phyloP scores from a whole-genome alignment of 2,329 filamentous ascomycete genomes.

The Erysiphe neolycopersici region DNA sequence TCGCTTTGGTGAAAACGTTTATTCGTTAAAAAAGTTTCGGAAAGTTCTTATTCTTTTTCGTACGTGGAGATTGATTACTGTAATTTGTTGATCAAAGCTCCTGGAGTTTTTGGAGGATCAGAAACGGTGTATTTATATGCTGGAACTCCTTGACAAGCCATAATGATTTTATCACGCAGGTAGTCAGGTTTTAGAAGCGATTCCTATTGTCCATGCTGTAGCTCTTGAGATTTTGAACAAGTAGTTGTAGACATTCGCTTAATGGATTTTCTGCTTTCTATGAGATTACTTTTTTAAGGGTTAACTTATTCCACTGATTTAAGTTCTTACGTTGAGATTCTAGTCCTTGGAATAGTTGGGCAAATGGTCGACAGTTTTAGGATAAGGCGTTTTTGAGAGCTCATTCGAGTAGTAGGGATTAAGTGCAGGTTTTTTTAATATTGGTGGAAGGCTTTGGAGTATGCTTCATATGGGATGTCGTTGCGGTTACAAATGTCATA shows the following conservation, averaged over 20 bases:
- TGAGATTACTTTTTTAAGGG: not conserved
- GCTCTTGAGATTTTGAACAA: not conserved
- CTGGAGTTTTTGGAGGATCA: not conserved
- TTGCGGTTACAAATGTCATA: too few species aligned
- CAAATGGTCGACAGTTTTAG: too few species aligned
- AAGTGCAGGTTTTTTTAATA: too few species aligned
- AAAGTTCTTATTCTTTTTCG: not conserved
- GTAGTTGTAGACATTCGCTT: not conserved
- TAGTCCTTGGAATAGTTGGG: too few species aligned
- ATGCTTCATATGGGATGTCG: too few species aligned
- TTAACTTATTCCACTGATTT: constrained; percentile 1
- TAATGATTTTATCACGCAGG: constrained; percentile 1
- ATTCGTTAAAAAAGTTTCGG: not conserved
- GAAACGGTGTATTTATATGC: constrained; percentile 1
- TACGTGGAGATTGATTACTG: not conserved
- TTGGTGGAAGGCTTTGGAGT: too few species aligned
- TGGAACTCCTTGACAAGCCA: constrained; percentile 1
- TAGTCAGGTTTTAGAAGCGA: not conserved
- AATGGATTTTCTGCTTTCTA: not conserved
- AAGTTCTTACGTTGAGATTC: not conserved
- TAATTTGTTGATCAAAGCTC: not conserved
- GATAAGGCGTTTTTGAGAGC: too few species aligned
- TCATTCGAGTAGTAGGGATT: too few species aligned
- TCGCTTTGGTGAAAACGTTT: not conserved
- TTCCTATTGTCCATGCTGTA: not conserved